A percentile compares a stretch with the other conserved stretches of the same genome.
Conservation (phyloP, 495 filamentous ascomycete species). For the Paragyromitra xinjiangensis region DNA sequence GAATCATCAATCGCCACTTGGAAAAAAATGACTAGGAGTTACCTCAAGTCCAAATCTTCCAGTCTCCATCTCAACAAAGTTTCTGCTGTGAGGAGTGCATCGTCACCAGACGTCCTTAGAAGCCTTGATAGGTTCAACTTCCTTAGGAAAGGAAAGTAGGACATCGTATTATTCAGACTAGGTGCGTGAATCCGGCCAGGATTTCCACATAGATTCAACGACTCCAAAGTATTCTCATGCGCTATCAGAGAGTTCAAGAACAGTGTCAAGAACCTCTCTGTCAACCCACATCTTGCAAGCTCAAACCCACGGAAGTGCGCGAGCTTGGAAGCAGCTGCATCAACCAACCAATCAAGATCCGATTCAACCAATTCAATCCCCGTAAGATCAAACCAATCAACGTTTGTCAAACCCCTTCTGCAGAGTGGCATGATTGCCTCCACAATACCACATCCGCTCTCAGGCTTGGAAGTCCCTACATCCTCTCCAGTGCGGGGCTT, state of each 20-base stretch:
- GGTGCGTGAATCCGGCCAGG: slow-evolving; percentile 70
- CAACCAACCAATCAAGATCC: slow-evolving; percentile 74
- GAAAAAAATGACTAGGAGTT: slow-evolving; percentile 2
- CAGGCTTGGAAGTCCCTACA: slow-evolving; percentile 59
- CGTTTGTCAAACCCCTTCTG: slow-evolving; percentile 74
- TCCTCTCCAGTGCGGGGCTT: slow-evolving; percentile 33
- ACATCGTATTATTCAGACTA: slow-evolving; percentile 65
- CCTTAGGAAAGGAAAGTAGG: slow-evolving; percentile 73
- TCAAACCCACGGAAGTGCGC: slow-evolving; percentile 83
- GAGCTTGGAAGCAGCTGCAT: slow-evolving; percentile 69
- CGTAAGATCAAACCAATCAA: slow-evolving; percentile 81
- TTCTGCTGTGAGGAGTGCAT: slow-evolving; percentile 72
- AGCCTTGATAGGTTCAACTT: slow-evolving; percentile 77
- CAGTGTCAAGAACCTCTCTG: slow-evolving; percentile 66
- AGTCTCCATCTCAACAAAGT: slow-evolving; percentile 77
- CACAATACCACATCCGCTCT: slow-evolving; percentile 75
- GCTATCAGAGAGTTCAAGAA: slow-evolving; percentile 67
- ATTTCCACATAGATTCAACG: slow-evolving; percentile 79
- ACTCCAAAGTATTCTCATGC: slow-evolving; percentile 78
- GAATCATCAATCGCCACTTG: slow-evolving; percentile 2
- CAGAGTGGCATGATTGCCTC: slow-evolving; percentile 82
- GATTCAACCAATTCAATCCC: slow-evolving; percentile 84
- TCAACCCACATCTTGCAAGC: slow-evolving; percentile 78
- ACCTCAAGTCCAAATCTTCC: slow-evolving; percentile 68
- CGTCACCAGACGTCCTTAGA: slow-evolving; percentile 68